A percentile compares a stretch with the other conserved stretches of the same genome.
Conservation (phyloP, 2,329 filamentous ascomycete genomes). For the Fusarium humuli region DNA sequence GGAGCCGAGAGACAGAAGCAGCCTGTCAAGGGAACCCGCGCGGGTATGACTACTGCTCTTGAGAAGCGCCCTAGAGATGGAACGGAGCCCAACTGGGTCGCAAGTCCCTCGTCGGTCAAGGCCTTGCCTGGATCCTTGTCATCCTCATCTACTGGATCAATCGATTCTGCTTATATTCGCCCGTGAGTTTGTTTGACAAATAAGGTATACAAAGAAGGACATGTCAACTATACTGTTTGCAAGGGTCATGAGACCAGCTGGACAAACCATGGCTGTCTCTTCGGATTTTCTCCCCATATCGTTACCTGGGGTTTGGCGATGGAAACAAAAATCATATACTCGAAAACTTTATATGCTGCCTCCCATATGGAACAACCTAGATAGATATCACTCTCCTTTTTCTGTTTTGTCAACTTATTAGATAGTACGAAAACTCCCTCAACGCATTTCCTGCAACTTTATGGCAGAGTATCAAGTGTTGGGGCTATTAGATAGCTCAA, state of each 20-base stretch:
- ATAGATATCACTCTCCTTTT: slow-evolving; percentile 38
- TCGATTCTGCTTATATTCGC: slow-evolving; percentile 15
- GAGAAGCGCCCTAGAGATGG: slow-evolving; percentile 50
- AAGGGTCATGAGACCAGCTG: not conserved
- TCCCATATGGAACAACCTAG: slow-evolving; percentile 15
- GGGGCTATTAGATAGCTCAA: slow-evolving; percentile 17
- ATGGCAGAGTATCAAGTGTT: not conserved
- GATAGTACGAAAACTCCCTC: slow-evolving; percentile 11
- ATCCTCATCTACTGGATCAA: slow-evolving; percentile 21
- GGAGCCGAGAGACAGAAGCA: slow-evolving; percentile 30
- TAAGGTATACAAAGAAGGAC: slow-evolving; percentile 4
- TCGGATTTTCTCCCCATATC: not conserved
- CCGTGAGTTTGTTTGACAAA: slow-evolving; percentile 1
- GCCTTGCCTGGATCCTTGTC: slow-evolving; percentile 28
- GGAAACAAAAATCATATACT: not conserved
- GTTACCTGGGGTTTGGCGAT: not conserved
- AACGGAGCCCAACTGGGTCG: slow-evolving; percentile 24
- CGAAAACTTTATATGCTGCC: not conserved
- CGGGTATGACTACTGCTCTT: slow-evolving; percentile 48
- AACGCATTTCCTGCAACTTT: not conserved
- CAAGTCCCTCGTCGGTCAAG: slow-evolving; percentile 19
- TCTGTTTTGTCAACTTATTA: slow-evolving; percentile 16
- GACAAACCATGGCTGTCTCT: not conserved
- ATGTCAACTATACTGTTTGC: not conserved
- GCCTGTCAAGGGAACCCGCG: slow-evolving; percentile 22